Conservation (phyloP, 169 alveolate genomes). For the Haemoproteus tartakovskyi region DNA sequence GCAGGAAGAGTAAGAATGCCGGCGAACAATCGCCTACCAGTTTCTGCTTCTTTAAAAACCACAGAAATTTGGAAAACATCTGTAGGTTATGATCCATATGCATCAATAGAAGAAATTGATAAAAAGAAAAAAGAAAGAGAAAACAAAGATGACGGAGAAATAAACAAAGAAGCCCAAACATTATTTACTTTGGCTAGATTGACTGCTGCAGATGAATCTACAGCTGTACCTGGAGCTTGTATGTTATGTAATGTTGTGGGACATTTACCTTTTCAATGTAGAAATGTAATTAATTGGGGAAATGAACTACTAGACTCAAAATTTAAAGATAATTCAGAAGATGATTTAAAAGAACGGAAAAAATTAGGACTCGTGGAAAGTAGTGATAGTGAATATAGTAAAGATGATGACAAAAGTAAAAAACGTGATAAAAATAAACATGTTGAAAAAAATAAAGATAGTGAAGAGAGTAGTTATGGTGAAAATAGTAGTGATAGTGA, state of each 20-base stretch:
- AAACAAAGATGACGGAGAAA: conserved; percentile 15
- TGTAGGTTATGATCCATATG: conserved; percentile 67
- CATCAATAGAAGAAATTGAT: conserved; percentile 55
- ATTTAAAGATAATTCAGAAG: conserved; percentile 40
- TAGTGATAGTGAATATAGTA: not conserved
- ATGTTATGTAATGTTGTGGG: conserved; percentile 48
- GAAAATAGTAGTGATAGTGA: not conserved
- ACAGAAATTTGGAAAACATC: conserved; percentile 65
- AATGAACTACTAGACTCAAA: conserved; percentile 4
- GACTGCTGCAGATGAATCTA: conserved; percentile 27
- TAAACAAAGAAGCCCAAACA: conserved; percentile 42
- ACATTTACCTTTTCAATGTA: conserved; percentile 60
- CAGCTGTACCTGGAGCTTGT: conserved; percentile 64
- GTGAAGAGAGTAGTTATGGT: not conserved
- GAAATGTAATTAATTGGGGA: conserved; percentile 30
- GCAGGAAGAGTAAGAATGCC: conserved; percentile 64
- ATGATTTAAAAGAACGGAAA: conserved; percentile 44
- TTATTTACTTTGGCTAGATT: conserved; percentile 23
- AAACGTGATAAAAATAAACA: conserved; percentile 11
- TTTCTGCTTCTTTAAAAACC: conserved; percentile 63
- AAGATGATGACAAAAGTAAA: not conserved
- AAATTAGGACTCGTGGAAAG: conserved; percentile 41
- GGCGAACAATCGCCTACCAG: conserved; percentile 57
- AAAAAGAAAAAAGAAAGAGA: conserved; percentile 10
- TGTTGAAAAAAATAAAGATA: too few relatives aligned